phyloP scores from a whole-genome alignment of 2,329 filamentous ascomycete species.

The Didymellaceae sp. region DNA sequence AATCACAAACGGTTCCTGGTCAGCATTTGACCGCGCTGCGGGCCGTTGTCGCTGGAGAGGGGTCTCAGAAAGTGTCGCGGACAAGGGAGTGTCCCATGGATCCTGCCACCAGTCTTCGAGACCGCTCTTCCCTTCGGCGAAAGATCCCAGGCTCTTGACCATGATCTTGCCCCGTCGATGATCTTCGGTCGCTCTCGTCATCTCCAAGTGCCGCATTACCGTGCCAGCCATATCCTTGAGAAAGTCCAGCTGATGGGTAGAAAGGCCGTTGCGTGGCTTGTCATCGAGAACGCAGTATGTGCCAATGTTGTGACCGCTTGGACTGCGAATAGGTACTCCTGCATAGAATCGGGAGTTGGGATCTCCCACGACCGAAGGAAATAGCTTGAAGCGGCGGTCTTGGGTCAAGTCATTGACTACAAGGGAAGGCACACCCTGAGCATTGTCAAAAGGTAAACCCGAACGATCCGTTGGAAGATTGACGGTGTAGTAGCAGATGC shows the following conservation, averaged over 20 bases:
- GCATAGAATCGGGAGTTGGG: slow-evolving; percentile 58
- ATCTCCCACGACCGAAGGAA: slow-evolving; percentile 40
- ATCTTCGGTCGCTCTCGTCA: slow-evolving; percentile 59
- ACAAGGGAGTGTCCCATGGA: slow-evolving; percentile 33
- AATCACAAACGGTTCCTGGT: slow-evolving; percentile 25
- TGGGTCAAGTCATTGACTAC: slow-evolving; percentile 41
- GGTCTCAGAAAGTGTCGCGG: slow-evolving; percentile 20
- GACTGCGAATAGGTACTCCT: slow-evolving; percentile 66
- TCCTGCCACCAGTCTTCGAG: slow-evolving; percentile 45
- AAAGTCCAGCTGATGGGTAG: slow-evolving; percentile 57
- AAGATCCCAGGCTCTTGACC: slow-evolving; percentile 52
- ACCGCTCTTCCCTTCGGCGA: slow-evolving; percentile 46
- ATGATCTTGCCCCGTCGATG: slow-evolving; percentile 62
- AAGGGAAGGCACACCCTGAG: slow-evolving; percentile 32
- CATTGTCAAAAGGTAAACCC: slow-evolving; percentile 24
- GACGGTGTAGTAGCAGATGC: slow-evolving; percentile 45
- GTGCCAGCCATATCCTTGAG: slow-evolving; percentile 62
- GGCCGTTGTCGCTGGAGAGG: slow-evolving; percentile 29
- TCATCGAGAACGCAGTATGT: slow-evolving; percentile 66
- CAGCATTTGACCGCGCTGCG: slow-evolving; percentile 19
- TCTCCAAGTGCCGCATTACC: slow-evolving; percentile 67
- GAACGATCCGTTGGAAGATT: slow-evolving; percentile 32
- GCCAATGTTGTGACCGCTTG: slow-evolving; percentile 64
- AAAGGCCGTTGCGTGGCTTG: slow-evolving; percentile 60
- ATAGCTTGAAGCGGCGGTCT: slow-evolving; percentile 50